phyloP scores from a whole-genome alignment of 305 asterid genomes.

The Fraxinus albicans region DNA sequence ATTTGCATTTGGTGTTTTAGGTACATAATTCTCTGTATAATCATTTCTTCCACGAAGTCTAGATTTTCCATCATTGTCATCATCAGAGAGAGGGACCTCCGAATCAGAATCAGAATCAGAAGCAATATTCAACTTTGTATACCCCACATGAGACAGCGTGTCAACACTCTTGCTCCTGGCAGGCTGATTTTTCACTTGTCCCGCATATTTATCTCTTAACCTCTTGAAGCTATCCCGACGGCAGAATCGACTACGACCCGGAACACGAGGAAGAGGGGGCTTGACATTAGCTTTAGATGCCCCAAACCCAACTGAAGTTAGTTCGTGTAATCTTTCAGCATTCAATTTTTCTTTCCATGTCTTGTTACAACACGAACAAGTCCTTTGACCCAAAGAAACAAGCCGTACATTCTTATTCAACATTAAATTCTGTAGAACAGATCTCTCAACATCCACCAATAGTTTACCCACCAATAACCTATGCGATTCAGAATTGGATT shows the following conservation, averaged over 20 bases:
- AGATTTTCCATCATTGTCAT: slow-evolving; percentile 54
- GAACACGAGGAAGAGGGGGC: slow-evolving; percentile 79
- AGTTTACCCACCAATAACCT: slow-evolving; percentile 50
- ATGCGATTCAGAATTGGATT: slow-evolving; percentile 39
- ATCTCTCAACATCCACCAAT: slow-evolving; percentile 46
- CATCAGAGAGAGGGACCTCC: slow-evolving; percentile 65
- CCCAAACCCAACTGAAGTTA: slow-evolving; percentile 48
- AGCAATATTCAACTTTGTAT: slow-evolving; percentile 62
- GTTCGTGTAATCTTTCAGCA: slow-evolving; percentile 57
- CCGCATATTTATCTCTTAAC: slow-evolving; percentile 57
- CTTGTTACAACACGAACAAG: slow-evolving; percentile 73
- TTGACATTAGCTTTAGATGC: slow-evolving; percentile 73
- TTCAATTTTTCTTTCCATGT: slow-evolving; percentile 51
- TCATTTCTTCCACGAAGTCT: slow-evolving; percentile 17
- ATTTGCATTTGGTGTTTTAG: slow-evolving; percentile 17
- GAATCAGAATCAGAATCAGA: slow-evolving; percentile 75
- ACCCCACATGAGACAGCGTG: slow-evolving; percentile 62
- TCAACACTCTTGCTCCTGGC: slow-evolving; percentile 29
- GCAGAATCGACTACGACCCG: slow-evolving; percentile 61
- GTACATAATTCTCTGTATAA: slow-evolving; percentile 15
- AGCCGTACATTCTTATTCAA: slow-evolving; percentile 37
- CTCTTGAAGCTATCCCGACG: slow-evolving; percentile 68
- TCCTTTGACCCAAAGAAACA: slow-evolving; percentile 42
- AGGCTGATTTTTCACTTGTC: slow-evolving; percentile 32
- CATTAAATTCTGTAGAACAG: slow-evolving; percentile 38